Evolutionary conservation across 2,329 filamentous ascomycete genomes (phyloP).

Genomic region (Dactylella cylindrospora): DNA sequence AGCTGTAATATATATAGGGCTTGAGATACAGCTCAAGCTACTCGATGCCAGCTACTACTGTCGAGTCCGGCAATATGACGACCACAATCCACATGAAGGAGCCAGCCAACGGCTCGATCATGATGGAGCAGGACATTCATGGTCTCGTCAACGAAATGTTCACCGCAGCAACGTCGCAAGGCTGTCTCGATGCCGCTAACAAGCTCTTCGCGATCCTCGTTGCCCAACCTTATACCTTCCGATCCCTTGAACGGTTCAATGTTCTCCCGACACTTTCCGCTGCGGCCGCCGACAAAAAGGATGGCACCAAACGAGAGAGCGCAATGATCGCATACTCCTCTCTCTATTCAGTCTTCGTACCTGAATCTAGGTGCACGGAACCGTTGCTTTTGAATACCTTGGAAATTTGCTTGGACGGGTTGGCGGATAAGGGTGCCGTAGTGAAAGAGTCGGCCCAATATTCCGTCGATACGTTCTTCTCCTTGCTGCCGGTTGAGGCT

Average conservation of each 20-base stretch:
- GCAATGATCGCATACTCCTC: constrained; percentile 94
- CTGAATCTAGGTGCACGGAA: constrained; percentile 54
- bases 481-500: constrained; percentile 75
- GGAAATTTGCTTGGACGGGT: constrained; percentile 80
- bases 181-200: constrained; percentile 67
- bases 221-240: constrained; percentile 56
- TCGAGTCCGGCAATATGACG: constrained; percentile 6
- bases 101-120: constrained; percentile 10
- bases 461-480: constrained; percentile 84
- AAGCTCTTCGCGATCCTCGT: constrained; percentile 62
- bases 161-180: constrained; percentile 66
- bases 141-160: constrained; percentile 69
- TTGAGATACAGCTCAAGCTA: neutral
- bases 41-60: constrained; percentile 1
- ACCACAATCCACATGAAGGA: constrained; percentile 35
- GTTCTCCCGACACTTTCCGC: constrained; percentile 52
- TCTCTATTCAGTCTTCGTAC: constrained; percentile 84
- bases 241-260: constrained; percentile 60
- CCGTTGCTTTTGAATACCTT: constrained; percentile 56
- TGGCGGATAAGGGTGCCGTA: constrained; percentile 85
- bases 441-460: constrained; percentile 93
- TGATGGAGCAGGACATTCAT: constrained; percentile 59
- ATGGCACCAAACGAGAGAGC: constrained; percentile 77
- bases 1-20: neutral
- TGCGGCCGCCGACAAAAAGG: constrained; percentile 91